Conservation (phyloP, 345 rosid species). For the Hypericum perforatum region DNA sequence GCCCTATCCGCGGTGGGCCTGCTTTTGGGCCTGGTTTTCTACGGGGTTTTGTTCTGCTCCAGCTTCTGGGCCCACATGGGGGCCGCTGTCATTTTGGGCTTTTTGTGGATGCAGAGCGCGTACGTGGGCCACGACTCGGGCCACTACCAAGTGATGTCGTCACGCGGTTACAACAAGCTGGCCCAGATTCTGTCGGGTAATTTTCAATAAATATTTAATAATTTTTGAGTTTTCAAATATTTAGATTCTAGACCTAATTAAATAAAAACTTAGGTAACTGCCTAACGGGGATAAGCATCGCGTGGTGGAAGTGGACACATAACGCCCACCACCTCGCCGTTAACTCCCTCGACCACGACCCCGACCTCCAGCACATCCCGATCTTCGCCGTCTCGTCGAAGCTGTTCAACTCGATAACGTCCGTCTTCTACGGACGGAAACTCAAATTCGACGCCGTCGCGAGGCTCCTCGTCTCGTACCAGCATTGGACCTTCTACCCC, state of each 20-base stretch:
- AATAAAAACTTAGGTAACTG: too few species aligned
- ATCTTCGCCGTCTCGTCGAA: constrained; percentile 62
- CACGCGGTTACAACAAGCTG: constrained; percentile 38
- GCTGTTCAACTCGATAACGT: constrained; percentile 53
- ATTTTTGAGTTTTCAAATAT: too few species aligned
- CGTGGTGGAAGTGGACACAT: constrained; percentile 99
- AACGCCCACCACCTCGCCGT: constrained; percentile 85
- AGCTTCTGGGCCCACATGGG: constrained; percentile 52
- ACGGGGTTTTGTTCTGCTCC: constrained; percentile 50
- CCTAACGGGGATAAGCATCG: constrained; percentile 82
- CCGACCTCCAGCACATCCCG: constrained; percentile 94
- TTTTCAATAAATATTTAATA: too few species aligned
- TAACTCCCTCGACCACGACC: constrained; percentile 84
- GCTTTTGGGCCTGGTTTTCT: constrained; percentile 41
- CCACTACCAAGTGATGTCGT: constrained; percentile 65
- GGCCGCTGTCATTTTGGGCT: constrained; percentile 52
- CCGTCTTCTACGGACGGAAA: constrained; percentile 56
- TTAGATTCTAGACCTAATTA: too few species aligned
- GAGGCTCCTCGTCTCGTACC: constrained; percentile 62
- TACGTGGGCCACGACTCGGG: constrained; percentile 97
- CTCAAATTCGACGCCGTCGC: constrained; percentile 58
- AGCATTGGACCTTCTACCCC: constrained; percentile 84
- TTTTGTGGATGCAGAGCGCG: constrained; percentile 77
- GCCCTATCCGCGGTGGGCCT: constrained; percentile 31
- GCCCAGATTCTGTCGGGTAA: constrained; percentile 71